Conservation (phyloP, 371 early-diverging fungal species). For the Umbelopsis sp. region DNA sequence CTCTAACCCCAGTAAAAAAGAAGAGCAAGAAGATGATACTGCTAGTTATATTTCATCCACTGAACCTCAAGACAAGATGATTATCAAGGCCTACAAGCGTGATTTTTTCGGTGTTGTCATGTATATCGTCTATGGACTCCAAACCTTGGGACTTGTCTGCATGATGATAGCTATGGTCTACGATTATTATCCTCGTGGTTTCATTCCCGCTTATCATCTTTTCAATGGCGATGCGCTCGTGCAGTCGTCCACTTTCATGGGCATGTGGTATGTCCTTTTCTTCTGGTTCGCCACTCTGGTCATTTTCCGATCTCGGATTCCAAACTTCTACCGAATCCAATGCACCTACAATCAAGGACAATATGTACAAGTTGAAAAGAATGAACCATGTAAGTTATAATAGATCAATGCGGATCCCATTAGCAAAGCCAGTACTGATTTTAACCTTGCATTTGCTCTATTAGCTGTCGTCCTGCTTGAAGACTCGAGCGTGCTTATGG, state of each 20-base stretch:
- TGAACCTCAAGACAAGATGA: constrained; percentile 36
- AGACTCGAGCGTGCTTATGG: constrained; percentile 33
- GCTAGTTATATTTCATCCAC: constrained; percentile 21
- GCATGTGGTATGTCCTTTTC: constrained; percentile 69
- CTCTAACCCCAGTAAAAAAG: not conserved
- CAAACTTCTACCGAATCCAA: constrained; percentile 71
- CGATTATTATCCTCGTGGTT: constrained; percentile 47
- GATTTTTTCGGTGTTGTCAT: constrained; percentile 35
- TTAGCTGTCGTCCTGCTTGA: constrained; percentile 60
- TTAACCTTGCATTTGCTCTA: constrained; percentile 17
- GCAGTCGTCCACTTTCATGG: constrained; percentile 50
- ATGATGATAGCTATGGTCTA: constrained; percentile 41
- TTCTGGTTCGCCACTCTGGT: constrained; percentile 66
- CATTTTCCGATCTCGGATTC: constrained; percentile 43
- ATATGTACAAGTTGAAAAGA: constrained; percentile 70
- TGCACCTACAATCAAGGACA: constrained; percentile 54
- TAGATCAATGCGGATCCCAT: not conserved
- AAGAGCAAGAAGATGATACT: constrained; percentile 19
- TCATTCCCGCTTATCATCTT: constrained; percentile 35
- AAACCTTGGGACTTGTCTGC: constrained; percentile 46
- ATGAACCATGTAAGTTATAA: constrained; percentile 39
- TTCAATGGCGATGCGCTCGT: constrained; percentile 40
- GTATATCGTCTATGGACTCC: constrained; percentile 30
- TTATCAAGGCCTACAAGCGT: constrained; percentile 45
- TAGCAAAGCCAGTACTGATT: no score